phyloP scores from a whole-genome alignment of 371 early-diverging fungal genomes.

The Zychaea mexicana region DNA sequence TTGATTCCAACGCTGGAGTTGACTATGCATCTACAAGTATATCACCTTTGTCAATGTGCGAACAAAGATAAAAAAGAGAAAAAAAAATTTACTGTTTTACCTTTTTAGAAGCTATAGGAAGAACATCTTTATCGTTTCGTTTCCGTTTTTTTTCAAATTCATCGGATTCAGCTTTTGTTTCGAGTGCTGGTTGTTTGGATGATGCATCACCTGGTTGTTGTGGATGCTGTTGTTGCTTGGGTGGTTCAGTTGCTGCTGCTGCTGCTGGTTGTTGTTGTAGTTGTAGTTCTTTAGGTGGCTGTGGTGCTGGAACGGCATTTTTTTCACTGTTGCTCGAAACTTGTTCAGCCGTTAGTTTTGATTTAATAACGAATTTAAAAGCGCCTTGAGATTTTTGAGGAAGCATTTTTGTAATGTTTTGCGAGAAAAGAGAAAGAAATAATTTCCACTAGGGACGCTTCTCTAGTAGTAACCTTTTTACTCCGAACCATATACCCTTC shows the following conservation, averaged over 20 bases:
- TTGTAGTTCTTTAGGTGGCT: background rate
- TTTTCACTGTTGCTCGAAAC: background rate
- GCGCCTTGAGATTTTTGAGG: conserved; percentile 41
- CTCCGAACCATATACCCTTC: too few relatives aligned
- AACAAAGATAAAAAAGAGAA: background rate
- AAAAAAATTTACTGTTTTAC: too few relatives aligned
- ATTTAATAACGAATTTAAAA: conserved; percentile 47
- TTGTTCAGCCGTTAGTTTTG: conserved; percentile 25
- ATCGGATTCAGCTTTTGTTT: background rate
- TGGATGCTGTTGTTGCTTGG: too few relatives aligned
- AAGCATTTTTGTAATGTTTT: conserved; percentile 33
- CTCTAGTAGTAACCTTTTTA: too few relatives aligned
- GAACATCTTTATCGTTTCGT: conserved; percentile 27
- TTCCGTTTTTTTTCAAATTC: conserved; percentile 42
- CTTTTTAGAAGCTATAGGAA: conserved; percentile 39
- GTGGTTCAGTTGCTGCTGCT: background rate
- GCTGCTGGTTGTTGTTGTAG: background rate
- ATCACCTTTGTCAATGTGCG: background rate
- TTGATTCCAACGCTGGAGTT: conserved; percentile 54
- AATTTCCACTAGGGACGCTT: too few relatives aligned
- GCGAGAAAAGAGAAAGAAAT: too few relatives aligned
- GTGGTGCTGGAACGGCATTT: too few relatives aligned
- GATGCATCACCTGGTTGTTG: background rate
- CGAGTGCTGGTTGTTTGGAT: background rate
- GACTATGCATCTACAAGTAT: conserved; percentile 46